phyloP scores from a whole-genome alignment of 805 yeast genomes.

The Pichia nanzhaoensis region DNA sequence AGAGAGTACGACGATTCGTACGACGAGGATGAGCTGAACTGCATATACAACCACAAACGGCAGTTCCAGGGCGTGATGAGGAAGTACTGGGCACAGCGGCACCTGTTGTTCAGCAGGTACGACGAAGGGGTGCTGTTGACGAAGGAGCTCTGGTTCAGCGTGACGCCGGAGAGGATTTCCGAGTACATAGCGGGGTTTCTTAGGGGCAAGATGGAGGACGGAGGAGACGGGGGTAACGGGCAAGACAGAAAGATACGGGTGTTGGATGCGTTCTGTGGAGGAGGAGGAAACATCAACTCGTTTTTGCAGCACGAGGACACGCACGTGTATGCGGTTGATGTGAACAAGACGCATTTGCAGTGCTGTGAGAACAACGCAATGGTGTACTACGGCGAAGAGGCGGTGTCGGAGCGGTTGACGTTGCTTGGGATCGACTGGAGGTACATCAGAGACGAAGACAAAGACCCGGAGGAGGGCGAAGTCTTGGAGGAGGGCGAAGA shows the following conservation, averaged over 20 bases:
- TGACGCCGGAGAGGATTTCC: conserved; percentile 78
- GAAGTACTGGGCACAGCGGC: conserved; percentile 61
- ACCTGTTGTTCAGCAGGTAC: conserved; percentile 50
- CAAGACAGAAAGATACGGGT: conserved; percentile 1
- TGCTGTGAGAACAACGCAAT: conserved; percentile 10
- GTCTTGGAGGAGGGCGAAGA: background rate
- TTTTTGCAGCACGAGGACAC: conserved; percentile 28
- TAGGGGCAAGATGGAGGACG: conserved; percentile 70
- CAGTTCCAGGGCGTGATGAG: conserved; percentile 22
- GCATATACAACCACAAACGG: conserved; percentile 9
- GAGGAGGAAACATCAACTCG: conserved; percentile 81
- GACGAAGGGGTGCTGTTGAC: conserved; percentile 67
- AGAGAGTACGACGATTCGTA: background rate
- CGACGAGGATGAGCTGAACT: conserved; percentile 8
- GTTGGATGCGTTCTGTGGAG: conserved; percentile 81
- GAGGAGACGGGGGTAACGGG: background rate
- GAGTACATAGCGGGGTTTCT: conserved; percentile 49
- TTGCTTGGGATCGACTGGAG: conserved; percentile 12
- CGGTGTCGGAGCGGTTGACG: conserved; percentile 1
- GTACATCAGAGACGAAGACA: background rate
- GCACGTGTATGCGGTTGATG: conserved; percentile 11
- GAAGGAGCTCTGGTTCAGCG: conserved; percentile 77
- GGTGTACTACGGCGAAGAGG: conserved; percentile 6
- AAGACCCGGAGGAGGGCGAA: background rate
- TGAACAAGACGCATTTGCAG: conserved; percentile 12